phyloP scores from a whole-genome alignment of 2,329 filamentous ascomycete species.

The Penicillium nordicum region DNA sequence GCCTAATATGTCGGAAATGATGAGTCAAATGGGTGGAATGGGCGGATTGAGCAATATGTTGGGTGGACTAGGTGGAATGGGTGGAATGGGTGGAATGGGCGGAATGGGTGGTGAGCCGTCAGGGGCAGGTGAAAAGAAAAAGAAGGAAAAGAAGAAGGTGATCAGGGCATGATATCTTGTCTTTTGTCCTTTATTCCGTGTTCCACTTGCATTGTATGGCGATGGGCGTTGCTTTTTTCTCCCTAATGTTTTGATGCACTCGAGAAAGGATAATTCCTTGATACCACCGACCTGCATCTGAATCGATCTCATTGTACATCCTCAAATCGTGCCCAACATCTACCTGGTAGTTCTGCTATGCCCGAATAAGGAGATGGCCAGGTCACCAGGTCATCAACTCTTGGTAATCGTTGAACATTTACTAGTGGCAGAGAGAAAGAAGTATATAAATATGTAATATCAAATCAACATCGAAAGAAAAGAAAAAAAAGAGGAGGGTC shows the following conservation, averaged over 20 bases:
- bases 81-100: neutral
- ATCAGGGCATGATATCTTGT: conserved; percentile 35
- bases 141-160: conserved; percentile 51
- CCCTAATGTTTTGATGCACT: conserved; percentile 7
- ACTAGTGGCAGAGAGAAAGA: no score
- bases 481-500: no score
- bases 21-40: conserved; percentile 31
- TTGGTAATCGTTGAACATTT: no score
- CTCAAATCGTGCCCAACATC: neutral
- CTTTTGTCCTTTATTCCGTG: conserved; percentile 15
- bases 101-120: conserved; percentile 37
- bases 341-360: neutral
- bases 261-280: conserved; percentile 6
- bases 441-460: no score
- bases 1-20: conserved; percentile 48
- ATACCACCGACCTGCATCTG: conserved; percentile 6
- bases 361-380: no score
- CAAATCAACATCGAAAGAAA: no score
- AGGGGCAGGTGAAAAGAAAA: conserved; percentile 39
- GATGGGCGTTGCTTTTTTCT: conserved; percentile 32
- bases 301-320: conserved; percentile 6
- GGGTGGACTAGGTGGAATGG: neutral
- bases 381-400: no score
- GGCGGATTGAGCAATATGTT: conserved; percentile 47
- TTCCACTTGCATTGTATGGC: conserved; percentile 40